Evolutionary conservation across 371 early-diverging fungal genomes (phyloP).

Genomic region (Gilbertella persicaria): DNA sequence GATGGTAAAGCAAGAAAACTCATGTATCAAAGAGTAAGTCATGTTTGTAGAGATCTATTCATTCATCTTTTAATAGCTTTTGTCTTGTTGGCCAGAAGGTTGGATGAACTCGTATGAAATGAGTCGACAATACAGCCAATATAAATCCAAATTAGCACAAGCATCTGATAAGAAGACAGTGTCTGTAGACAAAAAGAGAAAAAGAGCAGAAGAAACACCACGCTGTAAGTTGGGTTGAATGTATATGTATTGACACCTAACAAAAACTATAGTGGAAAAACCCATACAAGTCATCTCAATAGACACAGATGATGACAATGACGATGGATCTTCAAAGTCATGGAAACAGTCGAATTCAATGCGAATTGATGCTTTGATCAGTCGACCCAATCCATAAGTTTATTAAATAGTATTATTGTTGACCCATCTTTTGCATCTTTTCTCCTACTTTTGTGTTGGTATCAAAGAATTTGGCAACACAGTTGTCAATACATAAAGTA

Average conservation of each 20-base stretch:
- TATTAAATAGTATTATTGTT: too few relatives aligned
- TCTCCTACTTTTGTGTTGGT: constrained; percentile 78
- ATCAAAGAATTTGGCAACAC: constrained; percentile 84
- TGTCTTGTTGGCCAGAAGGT: constrained; percentile 50
- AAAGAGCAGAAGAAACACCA: neutral
- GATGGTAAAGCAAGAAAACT: constrained; percentile 54
- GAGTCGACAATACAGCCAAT: constrained; percentile 55
- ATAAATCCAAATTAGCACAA: constrained; percentile 38
- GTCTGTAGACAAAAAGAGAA: neutral
- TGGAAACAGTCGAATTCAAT: constrained; percentile 27
- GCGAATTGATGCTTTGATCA: constrained; percentile 34
- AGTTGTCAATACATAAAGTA: constrained; percentile 91
- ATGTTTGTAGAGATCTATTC: neutral
- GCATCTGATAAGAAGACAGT: constrained; percentile 5
- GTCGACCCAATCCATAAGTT: constrained; percentile 7
- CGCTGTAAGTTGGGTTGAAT: neutral
- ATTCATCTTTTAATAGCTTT: constrained; percentile 28
- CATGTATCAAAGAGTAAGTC: constrained; percentile 51
- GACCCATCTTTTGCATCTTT: constrained; percentile 61
- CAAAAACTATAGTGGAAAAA: constrained; percentile 4
- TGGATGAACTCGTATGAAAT: constrained; percentile 61
- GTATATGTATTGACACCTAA: neutral
- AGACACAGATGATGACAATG: constrained; percentile 8
- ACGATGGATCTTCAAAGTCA: neutral
- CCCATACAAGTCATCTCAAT: constrained; percentile 9